Evolutionary conservation across 176 grass and related monocot species (phyloP).

Genomic region (Triticum urartu): DNA sequence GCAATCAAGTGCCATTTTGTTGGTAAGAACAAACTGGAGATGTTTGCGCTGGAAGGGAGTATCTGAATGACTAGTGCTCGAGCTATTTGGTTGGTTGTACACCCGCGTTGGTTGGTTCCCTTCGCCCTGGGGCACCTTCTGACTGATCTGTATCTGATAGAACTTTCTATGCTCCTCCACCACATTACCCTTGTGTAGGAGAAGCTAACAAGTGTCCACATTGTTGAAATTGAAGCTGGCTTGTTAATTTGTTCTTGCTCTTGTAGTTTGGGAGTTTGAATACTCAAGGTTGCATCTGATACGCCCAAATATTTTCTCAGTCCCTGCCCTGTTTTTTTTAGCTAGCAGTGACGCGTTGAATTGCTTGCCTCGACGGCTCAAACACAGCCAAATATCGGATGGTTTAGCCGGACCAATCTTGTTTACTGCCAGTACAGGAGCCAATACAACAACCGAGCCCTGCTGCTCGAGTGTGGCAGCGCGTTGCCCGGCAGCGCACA

Average conservation of each 20-base stretch:
- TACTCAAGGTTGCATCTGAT: not conserved
- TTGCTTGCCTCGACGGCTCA: not conserved
- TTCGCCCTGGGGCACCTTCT: slow-evolving; percentile 36
- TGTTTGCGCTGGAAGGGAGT: slow-evolving; percentile 44
- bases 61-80: slow-evolving; percentile 30
- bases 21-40: slow-evolving; percentile 50
- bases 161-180: slow-evolving; percentile 26
- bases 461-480: not conserved
- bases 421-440: not conserved
- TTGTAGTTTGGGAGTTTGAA: not conserved
- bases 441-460: no score
- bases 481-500: not conserved
- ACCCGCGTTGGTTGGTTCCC: slow-evolving; percentile 50
- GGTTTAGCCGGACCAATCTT: not conserved
- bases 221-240: slow-evolving; percentile 21
- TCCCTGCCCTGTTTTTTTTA: no score
- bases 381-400: not conserved
- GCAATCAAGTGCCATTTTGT: slow-evolving; percentile 46
- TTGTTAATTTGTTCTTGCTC: not conserved
- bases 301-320: not conserved
- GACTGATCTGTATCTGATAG: slow-evolving; percentile 35
- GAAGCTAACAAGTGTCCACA: slow-evolving; percentile 18
- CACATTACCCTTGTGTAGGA: slow-evolving; percentile 37
- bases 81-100: slow-evolving; percentile 53
- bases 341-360: not conserved